Base-by-base conservation (phyloP, 805 yeast genomes). In the Zygoascus biomembranicola region DNA sequence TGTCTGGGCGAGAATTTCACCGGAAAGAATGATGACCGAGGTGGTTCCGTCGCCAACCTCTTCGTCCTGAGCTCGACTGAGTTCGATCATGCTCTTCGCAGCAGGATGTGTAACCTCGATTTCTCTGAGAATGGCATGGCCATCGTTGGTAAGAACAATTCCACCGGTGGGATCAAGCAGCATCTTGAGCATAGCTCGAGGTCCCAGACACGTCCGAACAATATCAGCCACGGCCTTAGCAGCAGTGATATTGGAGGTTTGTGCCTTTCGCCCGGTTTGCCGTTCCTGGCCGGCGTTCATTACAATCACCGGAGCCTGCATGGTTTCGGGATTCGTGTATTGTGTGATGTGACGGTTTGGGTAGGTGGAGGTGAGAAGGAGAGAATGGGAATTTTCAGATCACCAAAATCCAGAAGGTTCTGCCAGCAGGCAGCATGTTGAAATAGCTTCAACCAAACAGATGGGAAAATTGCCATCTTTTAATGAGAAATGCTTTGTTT, bases 151-250 rank as follows among this genome's bases (percentile, higher is more conserved):
- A 59, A 94, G 77, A 14, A 92, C 97, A 61, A 94, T 87, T 32
- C 99, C 99, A 19, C 77, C 77, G 83, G 86, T 85, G 54, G 99
- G 99, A 68, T 94, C 99, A 59, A 94, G 76, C 52, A 94, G 77
- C 98, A 94, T 92, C 74, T 94, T 94, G 57, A 94, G 80, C 99
- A 94, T 94, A 37, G 99, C 99, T 70, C 92, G 92, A 52, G 99
- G 99, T 18, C 99, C 99, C 56, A 94, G 77, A 78, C 99, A 94
- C 26, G 99, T 94, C 70, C 99, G 81, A 63, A 94, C 89, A 66
- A 94, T 92, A 70, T 94, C 99, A 0, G 97, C 95, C 43, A 92
- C 98, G 1, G 99, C 97, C 67, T 94, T 94, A n/a, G 99, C 99
- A 3, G 99, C 99, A 5, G 97, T 89, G 73, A 94, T 92, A 68